Evolutionary conservation across 1,139 yeast species (phyloP).

Genomic region (Hansenula sp.): DNA sequence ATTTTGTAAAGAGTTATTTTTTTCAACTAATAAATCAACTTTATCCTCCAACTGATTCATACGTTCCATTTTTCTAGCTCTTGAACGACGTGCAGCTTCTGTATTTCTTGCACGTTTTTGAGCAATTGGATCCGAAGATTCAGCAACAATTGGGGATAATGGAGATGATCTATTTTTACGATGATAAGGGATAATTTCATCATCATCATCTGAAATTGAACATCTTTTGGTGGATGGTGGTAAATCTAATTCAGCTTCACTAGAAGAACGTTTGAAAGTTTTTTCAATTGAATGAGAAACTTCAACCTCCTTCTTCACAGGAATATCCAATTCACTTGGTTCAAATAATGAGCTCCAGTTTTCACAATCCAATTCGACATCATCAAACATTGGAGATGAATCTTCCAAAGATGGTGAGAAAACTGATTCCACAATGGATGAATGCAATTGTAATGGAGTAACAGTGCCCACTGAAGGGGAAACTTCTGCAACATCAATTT

Average conservation of each 20-base stretch:
- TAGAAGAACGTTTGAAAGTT: conserved; percentile 18
- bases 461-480: conserved; percentile 26
- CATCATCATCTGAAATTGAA: conserved; percentile 39
- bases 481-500: conserved; percentile 19
- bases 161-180: conserved; percentile 60
- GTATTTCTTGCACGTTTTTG: conserved; percentile 92
- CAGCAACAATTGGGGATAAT: conserved; percentile 63
- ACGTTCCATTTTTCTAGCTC: conserved; percentile 90
- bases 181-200: conserved; percentile 62
- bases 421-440: conserved; percentile 59
- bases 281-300: conserved; percentile 29
- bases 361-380: conserved; percentile 42
- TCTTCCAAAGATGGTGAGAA: conserved; percentile 45
- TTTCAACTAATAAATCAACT: conserved; percentile 59
- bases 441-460: conserved; percentile 50
- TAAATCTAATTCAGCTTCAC: conserved; percentile 16
- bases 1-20: conserved; percentile 50
- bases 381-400: conserved; percentile 65
- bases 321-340: conserved; percentile 23
- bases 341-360: conserved; percentile 64
- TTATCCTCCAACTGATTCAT: conserved; percentile 77
- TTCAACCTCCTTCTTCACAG: conserved; percentile 3
- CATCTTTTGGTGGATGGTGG: conserved; percentile 5
- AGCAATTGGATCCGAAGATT: conserved; percentile 59
- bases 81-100: conserved; percentile 93